Conservation (phyloP, 306 rosid species). For the Gynostemma pentaphyllum region DNA sequence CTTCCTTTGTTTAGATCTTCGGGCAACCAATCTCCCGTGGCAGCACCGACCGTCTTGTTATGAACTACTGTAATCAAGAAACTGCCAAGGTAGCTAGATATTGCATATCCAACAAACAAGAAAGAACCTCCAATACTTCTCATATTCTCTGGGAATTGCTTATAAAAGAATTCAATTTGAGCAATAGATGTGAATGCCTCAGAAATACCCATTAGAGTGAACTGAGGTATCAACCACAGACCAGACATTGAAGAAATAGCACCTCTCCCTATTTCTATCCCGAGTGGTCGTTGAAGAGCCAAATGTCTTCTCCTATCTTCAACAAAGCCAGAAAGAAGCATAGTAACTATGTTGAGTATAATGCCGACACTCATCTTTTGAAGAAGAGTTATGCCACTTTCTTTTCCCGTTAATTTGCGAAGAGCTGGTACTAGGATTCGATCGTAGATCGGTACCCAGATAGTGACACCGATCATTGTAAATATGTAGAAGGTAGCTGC, state of each 20-base stretch:
- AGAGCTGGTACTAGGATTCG: conserved; percentile 15
- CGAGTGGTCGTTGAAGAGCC: conserved; percentile 14
- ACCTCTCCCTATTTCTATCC: conserved; percentile 10
- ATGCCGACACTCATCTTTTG: conserved; percentile 31
- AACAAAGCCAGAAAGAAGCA: conserved; percentile 21
- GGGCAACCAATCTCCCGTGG: conserved; percentile 21
- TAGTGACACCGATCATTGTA: conserved; percentile 16
- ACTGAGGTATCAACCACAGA: conserved; percentile 32
- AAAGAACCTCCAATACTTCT: conserved; percentile 30
- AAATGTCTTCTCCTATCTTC: conserved; percentile 18
- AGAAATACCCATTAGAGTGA: conserved; percentile 16
- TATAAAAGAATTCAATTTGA: conserved; percentile 22
- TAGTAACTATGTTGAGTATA: conserved; percentile 7
- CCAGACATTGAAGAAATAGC: conserved; percentile 25
- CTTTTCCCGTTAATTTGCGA: conserved; percentile 20
- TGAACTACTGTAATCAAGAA: conserved; percentile 27
- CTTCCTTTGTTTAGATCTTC: conserved; percentile 47
- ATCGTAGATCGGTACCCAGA: conserved; percentile 30
- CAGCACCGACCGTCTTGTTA: conserved; percentile 4
- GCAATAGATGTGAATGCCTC: conserved; percentile 21
- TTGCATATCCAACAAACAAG: conserved; percentile 15
- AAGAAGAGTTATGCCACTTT: conserved; percentile 25
- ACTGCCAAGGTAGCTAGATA: conserved; percentile 33
- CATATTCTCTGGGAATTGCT: conserved; percentile 33
- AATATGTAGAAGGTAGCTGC: conserved; percentile 16